These are phyloP conservation scores for Populus tomentosa DNA, from an alignment of 441 rosid genomes.

Conservation along the genomic window DNA sequence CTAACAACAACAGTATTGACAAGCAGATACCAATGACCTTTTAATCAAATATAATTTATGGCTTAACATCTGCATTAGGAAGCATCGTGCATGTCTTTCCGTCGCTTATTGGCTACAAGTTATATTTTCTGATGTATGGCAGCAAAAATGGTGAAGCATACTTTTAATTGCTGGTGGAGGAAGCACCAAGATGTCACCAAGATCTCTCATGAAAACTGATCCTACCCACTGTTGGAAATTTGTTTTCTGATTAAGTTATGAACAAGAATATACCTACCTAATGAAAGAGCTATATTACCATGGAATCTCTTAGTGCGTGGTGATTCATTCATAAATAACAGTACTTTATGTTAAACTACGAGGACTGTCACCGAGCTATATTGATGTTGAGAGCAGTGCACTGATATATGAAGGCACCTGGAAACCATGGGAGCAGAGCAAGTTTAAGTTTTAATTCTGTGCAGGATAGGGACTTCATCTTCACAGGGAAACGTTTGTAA, in stretches of 20 bases:
- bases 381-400: background rate
- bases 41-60: background rate
- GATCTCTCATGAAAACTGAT: background rate
- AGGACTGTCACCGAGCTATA: background rate
- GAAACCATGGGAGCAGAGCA: background rate
- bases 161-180: background rate
- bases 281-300: background rate
- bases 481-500: too few relatives aligned
- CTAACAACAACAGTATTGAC: background rate
- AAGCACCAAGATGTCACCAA: background rate
- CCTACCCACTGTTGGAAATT: background rate
- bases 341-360: background rate
- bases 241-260: background rate
- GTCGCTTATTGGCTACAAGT: background rate
- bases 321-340: background rate
- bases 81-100: background rate
- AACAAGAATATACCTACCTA: background rate
- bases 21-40: background rate
- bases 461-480: too few relatives aligned
- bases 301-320: conserved; percentile 10
- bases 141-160: background rate
- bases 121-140: background rate
- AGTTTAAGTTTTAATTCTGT: background rate
- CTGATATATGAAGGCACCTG: background rate
- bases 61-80: background rate